Conservation (phyloP, 2,329 filamentous ascomycete genomes). For the Coleophoma crateriformis region DNA sequence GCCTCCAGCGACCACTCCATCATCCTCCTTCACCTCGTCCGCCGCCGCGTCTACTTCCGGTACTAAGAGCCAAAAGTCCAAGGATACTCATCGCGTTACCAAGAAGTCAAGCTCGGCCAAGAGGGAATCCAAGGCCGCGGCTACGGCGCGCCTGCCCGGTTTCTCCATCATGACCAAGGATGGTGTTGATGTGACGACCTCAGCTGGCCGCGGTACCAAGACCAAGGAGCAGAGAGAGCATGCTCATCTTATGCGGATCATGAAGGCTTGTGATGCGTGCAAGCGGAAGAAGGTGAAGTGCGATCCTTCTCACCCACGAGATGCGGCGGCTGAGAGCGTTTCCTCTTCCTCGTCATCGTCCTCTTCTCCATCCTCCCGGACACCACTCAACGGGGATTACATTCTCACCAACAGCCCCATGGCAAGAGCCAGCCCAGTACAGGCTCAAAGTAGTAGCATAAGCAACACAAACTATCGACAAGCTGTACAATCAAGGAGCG, state of each 20-base stretch:
- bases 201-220: constrained; percentile 56
- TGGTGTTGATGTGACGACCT: constrained; percentile 57
- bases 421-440: no score
- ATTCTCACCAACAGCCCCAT: no score
- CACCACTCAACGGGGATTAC: no score
- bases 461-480: no score
- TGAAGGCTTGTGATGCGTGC: constrained; percentile 62
- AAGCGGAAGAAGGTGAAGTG: constrained; percentile 54
- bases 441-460: no score
- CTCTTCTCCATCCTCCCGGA: no score
- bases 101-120: constrained; percentile 13
- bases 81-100: constrained; percentile 8
- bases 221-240: constrained; percentile 64
- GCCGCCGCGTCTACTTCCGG: no score
- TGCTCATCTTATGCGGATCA: constrained; percentile 60
- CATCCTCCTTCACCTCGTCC: no score
- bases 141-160: constrained; percentile 39
- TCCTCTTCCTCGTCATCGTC: no score
- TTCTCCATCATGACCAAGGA: constrained; percentile 65
- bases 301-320: background rate
- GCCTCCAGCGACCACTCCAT: constrained; percentile 25
- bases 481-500: no score
- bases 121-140: constrained; percentile 20
- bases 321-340: no score
- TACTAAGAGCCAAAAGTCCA: background rate